Evolutionary conservation across 441 rosid genomes (phyloP), one percentile per base, ranked within the genome.

Genomic region (Pelargonium cotyledonis): DNA sequence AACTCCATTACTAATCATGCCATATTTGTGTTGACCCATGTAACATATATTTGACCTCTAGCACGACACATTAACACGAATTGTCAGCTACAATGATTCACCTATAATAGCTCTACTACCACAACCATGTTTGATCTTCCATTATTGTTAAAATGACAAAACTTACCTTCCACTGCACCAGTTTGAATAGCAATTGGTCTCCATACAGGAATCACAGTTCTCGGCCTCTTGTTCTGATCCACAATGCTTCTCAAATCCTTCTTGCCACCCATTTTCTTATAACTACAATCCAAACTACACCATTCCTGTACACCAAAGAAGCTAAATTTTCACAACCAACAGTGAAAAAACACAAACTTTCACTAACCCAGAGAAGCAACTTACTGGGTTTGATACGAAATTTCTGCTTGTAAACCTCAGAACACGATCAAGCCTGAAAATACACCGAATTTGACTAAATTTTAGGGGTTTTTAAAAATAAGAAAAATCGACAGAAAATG

Each of bases 171-270:
- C 43, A 9, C 0, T 46, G 77, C 71, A 78, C 74, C 75, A 70
- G 89, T 78, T 38, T 73, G 80, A 75, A 77, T 76, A 78, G 86
- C 80, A 60, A 86, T 73, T 19, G 88, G 85, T 74, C 84, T 88
- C 96, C 95, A 83, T 12, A 66, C 79, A 40, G 31, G 80, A 76
- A 71, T 73, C 11, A 63, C 72, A 41, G 65, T 71, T 77, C 80
- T 88, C 63, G 7, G 67, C 80, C 79, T 85, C 77, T 75, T 85
- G 41, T 18, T 57, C 72, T 68, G 70, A 41, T 76, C 85, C 79
- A 73, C 73, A 2, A 63, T 40, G 26, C 65, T 65, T 1, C 19
- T 23, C 31, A 70, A 63, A 68, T 75, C 72, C 69, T 81, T 75
- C 3, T 26, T 69, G 43, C 73, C 82, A 74, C 66, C 16, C 80